Base-by-base conservation (phyloP, 305 asterid species). In the Fraxinus albicans region DNA sequence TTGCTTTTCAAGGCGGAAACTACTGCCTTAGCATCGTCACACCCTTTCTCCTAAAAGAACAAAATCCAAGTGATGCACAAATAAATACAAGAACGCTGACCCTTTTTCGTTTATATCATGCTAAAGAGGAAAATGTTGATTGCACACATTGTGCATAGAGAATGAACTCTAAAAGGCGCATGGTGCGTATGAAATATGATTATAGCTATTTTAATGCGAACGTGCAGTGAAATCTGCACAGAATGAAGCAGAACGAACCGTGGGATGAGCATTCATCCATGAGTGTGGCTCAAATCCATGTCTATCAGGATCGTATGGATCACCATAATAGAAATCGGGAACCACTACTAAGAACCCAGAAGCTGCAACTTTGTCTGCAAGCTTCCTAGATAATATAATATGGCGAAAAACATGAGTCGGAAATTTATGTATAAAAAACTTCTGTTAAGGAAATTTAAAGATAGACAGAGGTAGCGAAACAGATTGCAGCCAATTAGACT, bases 261-360 rank as follows among this genome's bases (percentile, higher is more conserved):
- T 73, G 73, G 72, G 50, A 76, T 92, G 91, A 73, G 79, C 86
- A 29, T 77, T 36, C 0, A 55, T 0, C 97, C 92, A 93, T 31
- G 84, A 77, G 55, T 76, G 78, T 8, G 35, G n/a, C 70, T 76
- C 79, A 25, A 63, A n/a, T 31, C 84, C 47, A 55, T 81, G 84
- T 50, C 87, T 86, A 33, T 86, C 88, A 1, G 55, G 81, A 77
- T 82, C 78, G 38, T 73, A 77, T 15, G 90, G 90, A 84, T 91
- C 93, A 13, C 97, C 97, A 44, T 87, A 77, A 84, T 78, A 89
- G 86, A 92, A 86, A 83, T 92, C 97, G 13, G 97, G 95, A 85
- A 85, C 92, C 55, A 91, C 87, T 15, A 88, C 92, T 10, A 89
- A 87, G 86, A 73, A 91, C 19, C 95, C 91, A 36, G 84, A 70